These are phyloP conservation scores for Rosa rugosa DNA, from an alignment of 306 rosid genomes.

Conservation along the genomic window DNA sequence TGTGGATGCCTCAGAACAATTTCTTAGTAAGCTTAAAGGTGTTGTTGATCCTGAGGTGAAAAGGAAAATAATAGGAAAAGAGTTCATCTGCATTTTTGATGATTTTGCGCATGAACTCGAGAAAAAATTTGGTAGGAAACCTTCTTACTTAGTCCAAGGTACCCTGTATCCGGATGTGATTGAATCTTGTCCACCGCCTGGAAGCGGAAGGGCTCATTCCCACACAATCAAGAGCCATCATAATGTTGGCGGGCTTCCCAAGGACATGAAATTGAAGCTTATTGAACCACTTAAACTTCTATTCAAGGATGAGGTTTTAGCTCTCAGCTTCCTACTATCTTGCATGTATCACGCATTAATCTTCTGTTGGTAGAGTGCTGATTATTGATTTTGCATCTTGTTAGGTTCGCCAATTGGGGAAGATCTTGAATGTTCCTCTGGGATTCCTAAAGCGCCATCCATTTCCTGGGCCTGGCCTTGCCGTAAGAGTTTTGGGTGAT, in stretches of 20 bases:
- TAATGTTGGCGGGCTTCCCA: slow-evolving; percentile 97
- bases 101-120: slow-evolving; percentile 72
- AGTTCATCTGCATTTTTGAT: slow-evolving; percentile 83
- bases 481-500: slow-evolving; percentile 88
- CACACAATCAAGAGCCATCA: slow-evolving; percentile 99
- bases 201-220: slow-evolving; percentile 84
- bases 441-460: slow-evolving; percentile 91
- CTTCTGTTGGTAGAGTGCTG: neutral
- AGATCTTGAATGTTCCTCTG: slow-evolving; percentile 72
- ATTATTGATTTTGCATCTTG: slow-evolving; percentile 10
- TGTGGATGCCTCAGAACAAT: slow-evolving; percentile 66
- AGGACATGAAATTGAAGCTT: slow-evolving; percentile 95
- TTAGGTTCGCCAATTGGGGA: slow-evolving; percentile 86
- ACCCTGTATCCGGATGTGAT: slow-evolving; percentile 93
- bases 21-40: slow-evolving; percentile 76
- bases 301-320: slow-evolving; percentile 89
- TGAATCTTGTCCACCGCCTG: slow-evolving; percentile 99
- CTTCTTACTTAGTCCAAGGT: slow-evolving; percentile 82
- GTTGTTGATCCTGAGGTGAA: slow-evolving; percentile 88
- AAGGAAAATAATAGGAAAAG: slow-evolving; percentile 91
- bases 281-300: slow-evolving; percentile 91
- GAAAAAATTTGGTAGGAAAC: slow-evolving; percentile 56
- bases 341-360: neutral
- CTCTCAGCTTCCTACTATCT: slow-evolving; percentile 20
- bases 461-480: slow-evolving; percentile 98